Evolutionary conservation across 2,329 filamentous ascomycete genomes (phyloP).

Genomic region (Colletotrichum kahawae): DNA sequence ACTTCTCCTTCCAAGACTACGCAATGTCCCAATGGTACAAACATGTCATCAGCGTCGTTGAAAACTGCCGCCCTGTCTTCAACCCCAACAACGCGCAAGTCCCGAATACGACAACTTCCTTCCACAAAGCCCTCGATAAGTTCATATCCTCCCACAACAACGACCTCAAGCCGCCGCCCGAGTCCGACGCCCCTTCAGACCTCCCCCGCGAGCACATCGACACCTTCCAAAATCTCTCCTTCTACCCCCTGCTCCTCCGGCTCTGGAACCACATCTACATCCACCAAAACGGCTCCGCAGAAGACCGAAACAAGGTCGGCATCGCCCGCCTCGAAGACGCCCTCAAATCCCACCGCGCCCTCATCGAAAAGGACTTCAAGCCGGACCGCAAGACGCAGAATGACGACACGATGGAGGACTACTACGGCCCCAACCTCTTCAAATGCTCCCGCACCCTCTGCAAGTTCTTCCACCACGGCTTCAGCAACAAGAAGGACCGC

Average conservation of each 20-base stretch:
- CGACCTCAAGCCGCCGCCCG: neutral
- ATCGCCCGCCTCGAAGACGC: constrained; percentile 29
- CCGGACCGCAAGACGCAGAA: neutral
- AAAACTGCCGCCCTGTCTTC: constrained; percentile 11
- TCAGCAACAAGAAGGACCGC: constrained; percentile 30
- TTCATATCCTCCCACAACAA: neutral
- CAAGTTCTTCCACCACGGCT: constrained; percentile 47
- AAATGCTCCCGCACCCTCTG: constrained; percentile 47
- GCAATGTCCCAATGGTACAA: constrained; percentile 37
- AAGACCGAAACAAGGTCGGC: constrained; percentile 33
- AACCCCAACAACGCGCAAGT: neutral
- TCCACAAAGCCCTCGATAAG: neutral
- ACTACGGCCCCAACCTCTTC: constrained; percentile 43
- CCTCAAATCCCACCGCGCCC: constrained; percentile 31
- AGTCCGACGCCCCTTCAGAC: neutral
- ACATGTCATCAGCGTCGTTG: constrained; percentile 32
- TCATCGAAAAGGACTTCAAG: constrained; percentile 28
- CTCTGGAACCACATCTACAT: constrained; percentile 26
- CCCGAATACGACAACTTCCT: neutral
- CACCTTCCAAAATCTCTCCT: constrained; percentile 16
- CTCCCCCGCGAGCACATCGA: constrained; percentile 7
- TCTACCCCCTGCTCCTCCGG: constrained; percentile 20
- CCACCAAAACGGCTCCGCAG: constrained; percentile 22
- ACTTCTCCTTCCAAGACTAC: constrained; percentile 44
- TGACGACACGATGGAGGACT: constrained; percentile 22